Evolutionary conservation across 202 grass and related monocot species (phyloP).

Genomic region (Bolboschoenoplectus hybrid): DNA sequence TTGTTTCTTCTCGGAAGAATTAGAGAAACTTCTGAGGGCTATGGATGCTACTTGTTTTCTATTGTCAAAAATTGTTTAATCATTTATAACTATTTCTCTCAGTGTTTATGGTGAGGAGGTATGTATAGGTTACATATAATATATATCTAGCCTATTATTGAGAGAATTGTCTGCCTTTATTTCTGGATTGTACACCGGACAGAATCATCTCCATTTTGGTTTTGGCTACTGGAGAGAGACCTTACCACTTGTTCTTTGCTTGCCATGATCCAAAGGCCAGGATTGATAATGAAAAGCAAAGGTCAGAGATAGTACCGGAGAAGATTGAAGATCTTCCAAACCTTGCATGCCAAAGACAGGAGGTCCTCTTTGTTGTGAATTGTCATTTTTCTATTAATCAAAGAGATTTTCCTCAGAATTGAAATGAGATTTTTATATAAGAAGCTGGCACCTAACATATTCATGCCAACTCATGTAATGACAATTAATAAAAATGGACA

Average conservation of each 20-base stretch:
- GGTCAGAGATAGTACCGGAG: neutral
- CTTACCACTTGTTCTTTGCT: neutral
- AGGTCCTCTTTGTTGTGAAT: conserved; percentile 34
- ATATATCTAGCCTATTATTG: neutral
- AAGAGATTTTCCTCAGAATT: conserved; percentile 26
- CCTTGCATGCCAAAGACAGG: neutral
- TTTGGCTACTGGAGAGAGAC: neutral
- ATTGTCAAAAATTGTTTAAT: neutral
- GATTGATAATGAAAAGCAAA: conserved; percentile 9
- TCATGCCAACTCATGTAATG: conserved; percentile 11
- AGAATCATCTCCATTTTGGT: conserved; percentile 22
- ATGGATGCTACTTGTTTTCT: conserved; percentile 7
- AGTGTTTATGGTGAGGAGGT: conserved; percentile 8
- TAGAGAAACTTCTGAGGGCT: neutral
- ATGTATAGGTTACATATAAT: neutral
- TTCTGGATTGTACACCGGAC: neutral
- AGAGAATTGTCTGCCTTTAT: neutral
- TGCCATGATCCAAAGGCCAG: neutral
- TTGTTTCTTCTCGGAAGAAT: conserved; percentile 24
- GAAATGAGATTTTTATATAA: conserved; percentile 32
- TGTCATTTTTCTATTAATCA: conserved; percentile 27
- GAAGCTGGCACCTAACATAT: neutral
- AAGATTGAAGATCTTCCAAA: conserved; percentile 9
- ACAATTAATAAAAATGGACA: conserved; percentile 6
- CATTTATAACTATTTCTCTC: neutral